Base-by-base conservation (phyloP, 768 basidiomycete genomes). In the Leccinum broughii region DNA sequence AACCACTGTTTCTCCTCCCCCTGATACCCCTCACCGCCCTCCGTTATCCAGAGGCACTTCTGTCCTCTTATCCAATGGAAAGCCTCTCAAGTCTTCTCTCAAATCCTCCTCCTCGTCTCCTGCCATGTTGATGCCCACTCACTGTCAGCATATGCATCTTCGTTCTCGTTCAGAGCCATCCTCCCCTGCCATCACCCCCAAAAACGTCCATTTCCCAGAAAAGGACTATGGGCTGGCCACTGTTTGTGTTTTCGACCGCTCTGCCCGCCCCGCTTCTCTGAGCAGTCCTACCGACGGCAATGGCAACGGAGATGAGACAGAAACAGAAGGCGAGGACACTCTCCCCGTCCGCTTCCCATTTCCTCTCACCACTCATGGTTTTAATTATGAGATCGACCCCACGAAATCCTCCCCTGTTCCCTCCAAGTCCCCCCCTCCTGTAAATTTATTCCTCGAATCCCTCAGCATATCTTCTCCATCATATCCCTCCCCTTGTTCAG, bases 131-230 rank as follows among this genome's bases (percentile, higher is more conserved):
- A 49, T 39, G 1, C 57, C 59, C 32, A n/a, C 54, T 17, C 58
- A 48, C 6, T 13, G 48, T n/a, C 53, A 58, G 14, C 58, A 61
- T 14, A 26, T 44, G 17, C 70, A 72, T 59, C 63, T 56, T 55
- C 78, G 75, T 64, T 74, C 78, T 28, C 78, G 72, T 70, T 88
- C 87, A 8, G 85, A 83, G 32, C 91, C 94, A 0, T 73, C 83
- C 1, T 86, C 88, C 1, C 89, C 80, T 0, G 56, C 83, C 0
- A 56, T 61, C 30, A 77, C 79, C 13, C 84, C 83, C 1, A 96
- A 96, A 77, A 89, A 86, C 55, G 95, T 98, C 0, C 95, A 95
- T 70, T 98, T 98, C 66, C 90, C 93, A 13, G 80, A 83, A 53
- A 78, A 83, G 60, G 81, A 83, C 49, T 80, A 81, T n/a, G 83